Conservation (phyloP, 1,284 basidiomycete genomes). For the Marasmius oreades region DNA sequence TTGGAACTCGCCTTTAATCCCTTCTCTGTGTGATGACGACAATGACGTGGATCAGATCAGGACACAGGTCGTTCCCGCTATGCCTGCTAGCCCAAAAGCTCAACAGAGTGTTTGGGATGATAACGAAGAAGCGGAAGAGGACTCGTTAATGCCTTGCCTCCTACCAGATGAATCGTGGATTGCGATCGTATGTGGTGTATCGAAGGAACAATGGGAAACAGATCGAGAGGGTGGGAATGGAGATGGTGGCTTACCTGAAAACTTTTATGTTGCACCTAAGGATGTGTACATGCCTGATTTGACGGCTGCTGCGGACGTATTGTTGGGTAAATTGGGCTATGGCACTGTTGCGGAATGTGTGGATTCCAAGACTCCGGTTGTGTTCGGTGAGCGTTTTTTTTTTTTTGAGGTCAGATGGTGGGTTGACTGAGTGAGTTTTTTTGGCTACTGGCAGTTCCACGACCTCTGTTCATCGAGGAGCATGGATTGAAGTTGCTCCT, state of each 20-base stretch:
- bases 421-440: not conserved
- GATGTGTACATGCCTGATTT: slow-evolving; percentile 81
- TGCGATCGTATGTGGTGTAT: slow-evolving; percentile 72
- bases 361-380: slow-evolving; percentile 68
- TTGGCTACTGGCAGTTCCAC: slow-evolving; percentile 46
- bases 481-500: slow-evolving; percentile 66
- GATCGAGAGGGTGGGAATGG: slow-evolving; percentile 29
- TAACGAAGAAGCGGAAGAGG: slow-evolving; percentile 15
- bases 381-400: slow-evolving; percentile 48
- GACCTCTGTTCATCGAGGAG: slow-evolving; percentile 77
- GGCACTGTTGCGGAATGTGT: slow-evolving; percentile 73
- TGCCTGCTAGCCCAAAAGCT: slow-evolving; percentile 18
- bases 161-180: slow-evolving; percentile 72
- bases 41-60: not conserved
- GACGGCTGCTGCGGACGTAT: slow-evolving; percentile 69
- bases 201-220: slow-evolving; percentile 51
- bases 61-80: slow-evolving; percentile 23
- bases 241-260: slow-evolving; percentile 49
- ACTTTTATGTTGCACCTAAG: slow-evolving; percentile 72
- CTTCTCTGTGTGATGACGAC: slow-evolving; percentile 8
- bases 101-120: not conserved
- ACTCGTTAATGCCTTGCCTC: slow-evolving; percentile 32
- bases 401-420: too few relatives aligned
- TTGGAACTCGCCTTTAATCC: slow-evolving; percentile 13
- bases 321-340: slow-evolving; percentile 75